Conservation (phyloP, 768 basidiomycete species). For the Tricholoma matsutake region DNA sequence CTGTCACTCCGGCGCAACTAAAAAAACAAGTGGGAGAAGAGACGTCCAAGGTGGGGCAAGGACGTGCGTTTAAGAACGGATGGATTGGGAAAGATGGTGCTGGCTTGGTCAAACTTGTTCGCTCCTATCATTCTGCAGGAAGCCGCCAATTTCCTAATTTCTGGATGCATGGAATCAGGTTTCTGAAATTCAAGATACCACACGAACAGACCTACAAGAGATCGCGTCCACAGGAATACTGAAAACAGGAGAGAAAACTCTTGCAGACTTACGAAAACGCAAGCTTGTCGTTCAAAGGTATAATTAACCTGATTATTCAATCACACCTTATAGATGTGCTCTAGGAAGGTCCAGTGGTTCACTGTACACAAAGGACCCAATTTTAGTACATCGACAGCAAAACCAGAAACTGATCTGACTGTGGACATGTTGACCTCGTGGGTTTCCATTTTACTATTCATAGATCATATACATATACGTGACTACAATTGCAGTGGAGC, state of each 20-base stretch:
- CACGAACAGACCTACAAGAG: constrained; percentile 70
- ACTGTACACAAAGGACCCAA: constrained; percentile 77
- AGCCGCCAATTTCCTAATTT: constrained; percentile 6
- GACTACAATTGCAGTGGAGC: constrained; percentile 56
- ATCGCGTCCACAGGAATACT: constrained; percentile 72
- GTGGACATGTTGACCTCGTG: constrained; percentile 93
- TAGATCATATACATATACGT: constrained; percentile 9
- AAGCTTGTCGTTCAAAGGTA: constrained; percentile 87
- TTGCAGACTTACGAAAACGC: constrained; percentile 88
- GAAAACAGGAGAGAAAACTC: constrained; percentile 70
- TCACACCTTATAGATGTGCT: not conserved
- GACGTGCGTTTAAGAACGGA: constrained; percentile 92
- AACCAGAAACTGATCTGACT: constrained; percentile 95
- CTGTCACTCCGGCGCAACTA: constrained; percentile 64
- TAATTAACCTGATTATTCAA: not conserved
- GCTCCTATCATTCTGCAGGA: constrained; percentile 28
- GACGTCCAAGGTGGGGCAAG: constrained; percentile 89
- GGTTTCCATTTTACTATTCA: constrained; percentile 23
- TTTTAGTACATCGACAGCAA: constrained; percentile 88
- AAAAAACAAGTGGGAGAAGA: constrained; percentile 82
- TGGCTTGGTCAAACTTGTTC: constrained; percentile 81
- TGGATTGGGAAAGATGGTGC: constrained; percentile 94
- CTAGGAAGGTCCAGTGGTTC: constrained; percentile 95
- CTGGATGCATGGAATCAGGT: constrained; percentile 39
- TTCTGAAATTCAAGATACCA: constrained; percentile 64